These are phyloP conservation scores for Calonectria crousiana DNA, from an alignment of 2,329 filamentous ascomycete genomes.

Conservation along the genomic window DNA sequence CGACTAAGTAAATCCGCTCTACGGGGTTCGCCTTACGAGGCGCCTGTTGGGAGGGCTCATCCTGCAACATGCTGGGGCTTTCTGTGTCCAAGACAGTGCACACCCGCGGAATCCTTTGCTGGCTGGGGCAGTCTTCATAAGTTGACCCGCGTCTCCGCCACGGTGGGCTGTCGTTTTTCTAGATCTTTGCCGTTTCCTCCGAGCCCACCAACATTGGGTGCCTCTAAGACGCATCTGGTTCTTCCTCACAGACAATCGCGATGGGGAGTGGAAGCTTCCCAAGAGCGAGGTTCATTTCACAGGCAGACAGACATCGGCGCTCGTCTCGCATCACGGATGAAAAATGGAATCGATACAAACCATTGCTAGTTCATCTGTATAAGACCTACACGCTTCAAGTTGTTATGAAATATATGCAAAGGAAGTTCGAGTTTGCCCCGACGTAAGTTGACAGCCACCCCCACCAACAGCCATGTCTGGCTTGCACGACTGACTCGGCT, in stretches of 20 bases:
- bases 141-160: neutral
- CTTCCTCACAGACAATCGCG: neutral
- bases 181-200: neutral
- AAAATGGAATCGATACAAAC: constrained; percentile 37
- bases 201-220: neutral
- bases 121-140: neutral
- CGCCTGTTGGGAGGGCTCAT: no score
- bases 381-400: constrained; percentile 35
- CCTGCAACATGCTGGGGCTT: no score
- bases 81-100: no score
- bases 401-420: constrained; percentile 38
- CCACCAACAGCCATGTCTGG: neutral
- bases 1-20: neutral
- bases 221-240: neutral
- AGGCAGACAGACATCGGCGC: constrained; percentile 27
- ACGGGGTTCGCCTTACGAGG: neutral
- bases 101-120: no score
- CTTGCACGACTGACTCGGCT: neutral
- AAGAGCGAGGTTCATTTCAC: constrained; percentile 17
- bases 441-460: constrained; percentile 30
- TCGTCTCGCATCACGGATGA: constrained; percentile 40
- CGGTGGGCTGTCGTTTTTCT: neutral
- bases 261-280: constrained; percentile 18
- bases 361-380: constrained; percentile 37
- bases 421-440: constrained; percentile 29